Evolutionary conservation across 305 asterid genomes (phyloP).

Genomic region (Fraxinus sp.): DNA sequence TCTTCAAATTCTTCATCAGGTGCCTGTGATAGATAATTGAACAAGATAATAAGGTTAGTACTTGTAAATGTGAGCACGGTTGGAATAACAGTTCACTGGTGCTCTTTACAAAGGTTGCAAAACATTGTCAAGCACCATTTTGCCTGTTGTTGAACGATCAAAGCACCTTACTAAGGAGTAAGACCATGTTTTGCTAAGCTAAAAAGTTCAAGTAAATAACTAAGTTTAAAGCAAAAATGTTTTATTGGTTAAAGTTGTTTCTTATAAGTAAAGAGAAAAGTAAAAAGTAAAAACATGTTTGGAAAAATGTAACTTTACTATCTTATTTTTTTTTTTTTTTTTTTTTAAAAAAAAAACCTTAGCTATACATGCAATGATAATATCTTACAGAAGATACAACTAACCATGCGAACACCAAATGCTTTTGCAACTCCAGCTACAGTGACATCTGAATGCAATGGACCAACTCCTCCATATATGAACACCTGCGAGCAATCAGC

Average conservation of each 20-base stretch:
- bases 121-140: background rate
- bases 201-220: background rate
- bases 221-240: background rate
- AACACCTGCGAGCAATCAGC: conserved; percentile 56
- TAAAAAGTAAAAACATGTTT: background rate
- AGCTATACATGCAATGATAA: background rate
- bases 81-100: background rate
- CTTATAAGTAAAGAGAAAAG: background rate
- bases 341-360: no score
- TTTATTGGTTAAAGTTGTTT: background rate
- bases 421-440: conserved; percentile 91
- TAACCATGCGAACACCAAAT: conserved; percentile 71
- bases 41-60: background rate
- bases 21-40: conserved; percentile 43
- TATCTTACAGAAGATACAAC: conserved; percentile 2
- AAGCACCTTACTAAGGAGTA: background rate
- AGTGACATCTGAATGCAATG: conserved; percentile 77
- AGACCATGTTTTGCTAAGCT: background rate
- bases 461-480: conserved; percentile 88
- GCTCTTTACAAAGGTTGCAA: background rate
- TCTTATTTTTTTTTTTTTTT: background rate
- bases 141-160: background rate
- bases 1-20: conserved; percentile 98
- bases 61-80: background rate
- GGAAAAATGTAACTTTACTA: background rate